Base-by-base conservation (phyloP, 2,329 filamentous ascomycete genomes). In the Trichothecium roseum region DNA sequence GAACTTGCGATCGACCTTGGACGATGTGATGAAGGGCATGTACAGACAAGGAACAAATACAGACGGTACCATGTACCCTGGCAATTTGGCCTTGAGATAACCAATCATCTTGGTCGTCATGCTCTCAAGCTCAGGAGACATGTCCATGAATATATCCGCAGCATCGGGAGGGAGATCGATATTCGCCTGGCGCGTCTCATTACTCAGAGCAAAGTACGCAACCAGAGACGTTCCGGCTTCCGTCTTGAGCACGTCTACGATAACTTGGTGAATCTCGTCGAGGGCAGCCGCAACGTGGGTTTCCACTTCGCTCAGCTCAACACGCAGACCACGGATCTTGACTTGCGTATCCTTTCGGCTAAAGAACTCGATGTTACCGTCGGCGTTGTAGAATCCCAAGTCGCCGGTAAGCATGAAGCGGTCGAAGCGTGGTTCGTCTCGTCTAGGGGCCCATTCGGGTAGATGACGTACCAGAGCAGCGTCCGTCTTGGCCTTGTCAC, bases 61-160 rank as follows among this genome's bases (percentile, higher is more conserved):
- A 4, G 55, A 49, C 1, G 65, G 66, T n/a, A 66, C 50, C 53
- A 64, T 62, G 36, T 60, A 51, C 3, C 47, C 43, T 2, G 40
- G 40, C 7, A 42, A 28, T 4, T n/a, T 18, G 8, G 32, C 17
- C 24, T 27, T 37, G 3, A 40, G 35, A 13, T 26, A 22, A 8
- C 38, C 38, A 17, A 38, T 15, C 16, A 38, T 24, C 8, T 18
- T 18, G 15, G 20, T 12, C 10, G 20, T 4, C 17, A 18, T 33
- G 8, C n/a, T 12, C 9, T 18, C 15, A 12, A 33, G 31, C n/a
- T 24, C 31, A 8, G 31, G 30, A 4, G 16, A n/a, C 14, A 36
- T n/a, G 14, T 30, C 27, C 10, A 22, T 18, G 18, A 36, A 36
- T 6, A 36, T 36, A 8, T 36, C 34, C 8, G 16, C 10, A 22